Conservation (phyloP, 2,329 filamentous ascomycete species). For the Aspergillus glaucus region DNA sequence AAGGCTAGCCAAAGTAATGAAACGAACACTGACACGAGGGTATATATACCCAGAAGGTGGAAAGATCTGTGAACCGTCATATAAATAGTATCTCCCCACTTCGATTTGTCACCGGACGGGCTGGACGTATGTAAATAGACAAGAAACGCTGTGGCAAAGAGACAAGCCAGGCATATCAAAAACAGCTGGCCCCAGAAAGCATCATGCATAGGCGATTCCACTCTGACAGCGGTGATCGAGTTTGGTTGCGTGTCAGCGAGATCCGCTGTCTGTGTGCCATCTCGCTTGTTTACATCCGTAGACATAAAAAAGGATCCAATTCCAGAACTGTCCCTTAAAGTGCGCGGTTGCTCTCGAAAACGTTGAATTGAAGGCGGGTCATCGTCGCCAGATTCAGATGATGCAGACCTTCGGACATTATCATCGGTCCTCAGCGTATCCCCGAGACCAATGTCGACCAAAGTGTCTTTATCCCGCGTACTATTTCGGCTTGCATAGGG, state of each 20-base stretch:
- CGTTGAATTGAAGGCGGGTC: conserved; percentile 50
- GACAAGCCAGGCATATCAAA: conserved; percentile 71
- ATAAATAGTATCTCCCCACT: conserved; percentile 87
- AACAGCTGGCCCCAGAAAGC: conserved; percentile 89
- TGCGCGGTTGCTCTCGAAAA: conserved; percentile 43
- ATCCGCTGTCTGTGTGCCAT: conserved; percentile 42
- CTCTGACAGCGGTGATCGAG: conserved; percentile 52
- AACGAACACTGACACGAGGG: conserved; percentile 79
- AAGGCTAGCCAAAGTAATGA: conserved; percentile 86
- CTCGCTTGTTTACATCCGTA: conserved; percentile 46
- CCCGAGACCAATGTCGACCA: conserved; percentile 84
- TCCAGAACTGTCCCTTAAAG: conserved; percentile 30
- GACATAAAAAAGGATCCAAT: conserved; percentile 41
- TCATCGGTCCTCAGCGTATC: conserved; percentile 49
- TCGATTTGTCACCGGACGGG: conserved; percentile 58
- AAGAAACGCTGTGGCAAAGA: conserved; percentile 83
- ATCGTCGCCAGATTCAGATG: conserved; percentile 40
- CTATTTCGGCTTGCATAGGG: conserved; percentile 29
- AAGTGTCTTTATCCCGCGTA: conserved; percentile 55
- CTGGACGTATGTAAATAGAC: conserved; percentile 82
- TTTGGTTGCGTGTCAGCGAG: conserved; percentile 50
- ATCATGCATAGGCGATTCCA: conserved; percentile 74
- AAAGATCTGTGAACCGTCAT: conserved; percentile 80
- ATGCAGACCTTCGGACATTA: conserved; percentile 37
- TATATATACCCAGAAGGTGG: conserved; percentile 84